A percentile compares a stretch with the other conserved stretches of the same genome.
Conservation (phyloP, 108 stramenopile species). For the Pinguiococcus pyrenoidosus region DNA sequence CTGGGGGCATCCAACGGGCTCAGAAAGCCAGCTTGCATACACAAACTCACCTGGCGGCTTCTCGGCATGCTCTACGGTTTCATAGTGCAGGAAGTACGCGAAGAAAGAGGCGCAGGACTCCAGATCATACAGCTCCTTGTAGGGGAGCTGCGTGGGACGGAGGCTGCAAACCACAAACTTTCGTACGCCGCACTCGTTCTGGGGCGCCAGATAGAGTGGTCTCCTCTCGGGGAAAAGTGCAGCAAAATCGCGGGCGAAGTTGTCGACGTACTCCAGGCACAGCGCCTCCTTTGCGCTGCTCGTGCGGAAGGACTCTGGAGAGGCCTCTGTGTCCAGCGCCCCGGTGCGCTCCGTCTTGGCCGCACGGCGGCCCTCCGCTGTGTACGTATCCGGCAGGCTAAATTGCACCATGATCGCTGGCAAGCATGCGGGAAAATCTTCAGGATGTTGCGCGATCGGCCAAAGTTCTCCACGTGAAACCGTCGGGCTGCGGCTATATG, state of each 20-base stretch:
- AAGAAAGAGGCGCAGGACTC: conserved; percentile 36
- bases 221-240: conserved; percentile 36
- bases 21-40: no score
- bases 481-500: no score
- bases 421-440: no score
- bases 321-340: not conserved
- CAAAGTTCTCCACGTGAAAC: no score
- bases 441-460: no score
- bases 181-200: conserved; percentile 41
- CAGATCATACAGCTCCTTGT: conserved; percentile 47
- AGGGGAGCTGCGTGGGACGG: conserved; percentile 51
- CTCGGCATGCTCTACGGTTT: conserved; percentile 48
- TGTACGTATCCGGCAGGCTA: no score
- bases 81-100: conserved; percentile 51
- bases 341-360: conserved; percentile 1
- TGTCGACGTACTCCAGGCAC: conserved; percentile 44
- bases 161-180: conserved; percentile 59
- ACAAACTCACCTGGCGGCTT: no score
- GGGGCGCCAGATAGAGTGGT: conserved; percentile 29
- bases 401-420: no score
- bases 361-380: conserved; percentile 8
- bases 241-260: conserved; percentile 29
- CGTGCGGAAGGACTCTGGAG: no score
- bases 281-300: no score
- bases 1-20: no score